Conservation (phyloP, 129 eudicot species). For the Flaveria robusta region DNA sequence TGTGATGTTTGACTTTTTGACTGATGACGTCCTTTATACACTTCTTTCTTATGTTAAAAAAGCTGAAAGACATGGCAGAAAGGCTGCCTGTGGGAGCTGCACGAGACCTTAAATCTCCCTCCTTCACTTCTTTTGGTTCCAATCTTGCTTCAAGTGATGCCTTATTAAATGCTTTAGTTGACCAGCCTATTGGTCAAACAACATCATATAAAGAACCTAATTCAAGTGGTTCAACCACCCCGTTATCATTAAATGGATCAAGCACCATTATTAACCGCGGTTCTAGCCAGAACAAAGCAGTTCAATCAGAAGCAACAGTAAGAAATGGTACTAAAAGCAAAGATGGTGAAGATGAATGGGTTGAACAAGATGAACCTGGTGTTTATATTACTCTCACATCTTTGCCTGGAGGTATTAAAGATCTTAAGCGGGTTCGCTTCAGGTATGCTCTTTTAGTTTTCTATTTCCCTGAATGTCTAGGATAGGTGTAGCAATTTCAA, state of each 20-base stretch:
- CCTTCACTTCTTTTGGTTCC: slow-evolving; percentile 52
- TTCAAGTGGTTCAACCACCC: slow-evolving; percentile 50
- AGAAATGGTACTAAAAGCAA: slow-evolving; percentile 59
- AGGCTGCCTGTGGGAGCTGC: slow-evolving; percentile 87
- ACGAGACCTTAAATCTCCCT: slow-evolving; percentile 58
- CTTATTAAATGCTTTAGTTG: slow-evolving; percentile 46
- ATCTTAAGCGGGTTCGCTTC: slow-evolving; percentile 79
- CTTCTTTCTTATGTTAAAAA: slow-evolving; percentile 18
- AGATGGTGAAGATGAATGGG: slow-evolving; percentile 76
- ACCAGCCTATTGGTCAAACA: slow-evolving; percentile 52
- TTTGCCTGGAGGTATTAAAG: slow-evolving; percentile 69
- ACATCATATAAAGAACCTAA: slow-evolving; percentile 52
- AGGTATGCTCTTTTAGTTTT: slow-evolving; percentile 49
- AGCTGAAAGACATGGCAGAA: slow-evolving; percentile 98
- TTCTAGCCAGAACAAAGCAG: slow-evolving; percentile 52
- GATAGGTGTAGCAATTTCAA: not conserved
- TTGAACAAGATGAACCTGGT: slow-evolving; percentile 86
- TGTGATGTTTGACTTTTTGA: not conserved
- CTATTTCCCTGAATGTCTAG: not conserved
- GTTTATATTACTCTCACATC: slow-evolving; percentile 74
- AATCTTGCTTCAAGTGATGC: slow-evolving; percentile 49
- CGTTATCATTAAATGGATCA: slow-evolving; percentile 52
- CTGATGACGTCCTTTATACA: slow-evolving; percentile 10
- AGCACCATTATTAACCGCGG: slow-evolving; percentile 45
- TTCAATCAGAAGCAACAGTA: slow-evolving; percentile 49